Percentiles rank a stretch among this genome's conserved stretches.
Conservation (phyloP, 148 eudicot species). For the Spergularia marina region DNA sequence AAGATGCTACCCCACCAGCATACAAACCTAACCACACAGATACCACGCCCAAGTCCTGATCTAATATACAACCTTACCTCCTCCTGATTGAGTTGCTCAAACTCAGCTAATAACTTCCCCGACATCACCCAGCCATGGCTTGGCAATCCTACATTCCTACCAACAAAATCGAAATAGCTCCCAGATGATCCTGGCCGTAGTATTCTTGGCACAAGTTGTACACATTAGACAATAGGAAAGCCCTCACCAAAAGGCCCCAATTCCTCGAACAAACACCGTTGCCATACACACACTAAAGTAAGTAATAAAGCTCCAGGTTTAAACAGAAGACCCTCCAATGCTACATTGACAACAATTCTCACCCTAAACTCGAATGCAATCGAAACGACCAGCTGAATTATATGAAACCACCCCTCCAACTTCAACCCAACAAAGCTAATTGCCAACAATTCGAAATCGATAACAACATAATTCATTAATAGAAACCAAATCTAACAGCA, state of each 20-base stretch:
- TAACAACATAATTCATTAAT: not conserved
- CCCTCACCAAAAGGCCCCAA: constrained; percentile 14
- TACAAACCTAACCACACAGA: not conserved
- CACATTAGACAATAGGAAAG: too few relatives aligned
- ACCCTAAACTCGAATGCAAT: not conserved
- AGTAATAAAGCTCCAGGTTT: not conserved
- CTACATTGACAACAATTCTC: not conserved
- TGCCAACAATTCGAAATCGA: constrained; percentile 15
- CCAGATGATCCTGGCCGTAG: not conserved
- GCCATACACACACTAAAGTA: not conserved
- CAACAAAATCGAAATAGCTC: not conserved
- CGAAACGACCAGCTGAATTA: constrained; percentile 19
- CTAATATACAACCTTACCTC: not conserved
- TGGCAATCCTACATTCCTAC: not conserved
- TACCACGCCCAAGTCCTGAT: not conserved
- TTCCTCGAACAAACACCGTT: not conserved
- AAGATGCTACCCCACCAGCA: not conserved
- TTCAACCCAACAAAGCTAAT: constrained; percentile 9
- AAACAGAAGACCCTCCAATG: not conserved
- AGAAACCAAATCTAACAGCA: constrained; percentile 18
- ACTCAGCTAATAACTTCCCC: not conserved
- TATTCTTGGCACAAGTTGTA: not conserved
- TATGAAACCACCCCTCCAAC: not conserved
- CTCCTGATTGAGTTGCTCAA: constrained; percentile 1
- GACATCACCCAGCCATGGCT: not conserved